Base-by-base conservation (phyloP, 441 rosid genomes). In the Cnidoscolus chayamansa region DNA sequence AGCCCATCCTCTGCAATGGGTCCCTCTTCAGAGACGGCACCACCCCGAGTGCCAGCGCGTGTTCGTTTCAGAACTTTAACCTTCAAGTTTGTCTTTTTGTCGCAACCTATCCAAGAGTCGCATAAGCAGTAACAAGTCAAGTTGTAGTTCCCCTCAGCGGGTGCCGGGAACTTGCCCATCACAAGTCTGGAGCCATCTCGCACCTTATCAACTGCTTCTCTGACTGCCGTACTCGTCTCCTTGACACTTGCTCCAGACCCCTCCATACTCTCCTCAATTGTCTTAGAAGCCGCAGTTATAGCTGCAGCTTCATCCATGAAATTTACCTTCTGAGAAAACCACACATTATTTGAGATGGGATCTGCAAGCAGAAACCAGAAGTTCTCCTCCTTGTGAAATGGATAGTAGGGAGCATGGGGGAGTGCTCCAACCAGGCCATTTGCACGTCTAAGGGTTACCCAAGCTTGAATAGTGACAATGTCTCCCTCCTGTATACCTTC, bases 251-350 rank as follows among this genome's bases (percentile, higher is more conserved):
- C 91, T 68, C 99, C 98, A 3, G 90, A 88, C 20, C 97, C 96
- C 81, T 95, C 99, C 97, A 84, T 95, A 16, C 87, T 73, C 71
- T 95, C 99, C 81, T 92, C 89, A 63, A 93, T 93, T 49, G 96
- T 84, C 85, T 93, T 95, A 0, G 98, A 91, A 66, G 99, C 98
- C 30, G 88, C 86, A 5, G 90, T 73, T 68, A 87, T 65, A 60
- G 99, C 94, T 12, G 88, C 90, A 47, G 89, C 84, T 83, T 95
- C 98, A 53, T 95, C 99, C 96, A 95, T 81, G 87, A 93, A 95
- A 77, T 86, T 92, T n/a, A 92, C 91, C 88, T 92, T 95, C 75
- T 95, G 96, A 69, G 89, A 95, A 77, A 90, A 95, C 99, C 99
- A 95, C 3, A 89, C 92, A 53, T 86, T 87, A 72, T 92, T 93